phyloP scores from a whole-genome alignment of 257 asterid species.

The Mitragyna speciosa region DNA sequence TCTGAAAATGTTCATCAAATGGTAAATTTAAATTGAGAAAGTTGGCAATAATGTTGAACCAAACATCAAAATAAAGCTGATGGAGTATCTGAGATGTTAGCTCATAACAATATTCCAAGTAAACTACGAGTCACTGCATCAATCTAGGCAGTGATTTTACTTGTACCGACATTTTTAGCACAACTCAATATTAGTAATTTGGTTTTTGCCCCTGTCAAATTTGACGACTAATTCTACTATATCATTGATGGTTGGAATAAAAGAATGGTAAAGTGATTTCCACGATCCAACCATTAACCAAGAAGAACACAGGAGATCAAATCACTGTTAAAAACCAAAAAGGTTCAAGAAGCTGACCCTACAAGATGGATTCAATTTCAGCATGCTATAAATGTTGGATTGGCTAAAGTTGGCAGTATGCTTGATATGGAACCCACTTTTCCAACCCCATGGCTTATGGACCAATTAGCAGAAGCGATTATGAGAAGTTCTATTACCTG shows the following conservation, averaged over 20 bases:
- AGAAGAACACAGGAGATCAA: not conserved
- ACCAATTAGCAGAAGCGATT: not conserved
- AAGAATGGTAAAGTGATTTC: not conserved
- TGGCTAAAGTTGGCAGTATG: not conserved
- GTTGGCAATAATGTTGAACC: not conserved
- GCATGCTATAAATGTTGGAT: not conserved
- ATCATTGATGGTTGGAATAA: not conserved
- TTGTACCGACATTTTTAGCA: not conserved
- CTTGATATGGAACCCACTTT: not conserved
- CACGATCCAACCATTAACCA: not conserved
- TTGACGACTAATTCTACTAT: not conserved
- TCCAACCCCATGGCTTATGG: not conserved
- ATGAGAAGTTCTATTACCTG: slow-evolving; percentile 51
- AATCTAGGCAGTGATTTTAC: not conserved
- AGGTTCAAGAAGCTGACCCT: slow-evolving; percentile 6
- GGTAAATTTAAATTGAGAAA: not conserved
- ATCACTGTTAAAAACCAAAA: not conserved
- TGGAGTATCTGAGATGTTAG: not conserved
- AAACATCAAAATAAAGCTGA: not conserved
- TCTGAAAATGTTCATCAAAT: not conserved
- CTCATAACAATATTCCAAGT: not conserved
- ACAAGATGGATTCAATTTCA: slow-evolving; percentile 8
- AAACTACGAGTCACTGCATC: not conserved
- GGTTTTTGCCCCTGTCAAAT: not conserved
- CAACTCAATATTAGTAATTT: not conserved